Percentiles rank a stretch among this genome's conserved stretches.
Conservation (phyloP, 257 asterid species). For the Solanum tarapatanum region DNA sequence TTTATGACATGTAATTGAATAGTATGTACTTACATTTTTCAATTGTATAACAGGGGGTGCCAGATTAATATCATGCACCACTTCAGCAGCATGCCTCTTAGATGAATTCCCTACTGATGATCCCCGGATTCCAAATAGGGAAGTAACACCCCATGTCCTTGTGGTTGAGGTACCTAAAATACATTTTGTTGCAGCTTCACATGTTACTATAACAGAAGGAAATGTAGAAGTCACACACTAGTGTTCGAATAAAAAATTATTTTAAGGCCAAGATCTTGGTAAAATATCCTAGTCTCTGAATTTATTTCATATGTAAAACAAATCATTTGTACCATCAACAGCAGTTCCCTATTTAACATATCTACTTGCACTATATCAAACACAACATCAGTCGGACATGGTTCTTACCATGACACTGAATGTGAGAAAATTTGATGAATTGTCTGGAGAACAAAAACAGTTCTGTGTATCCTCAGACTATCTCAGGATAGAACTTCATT, state of each 20-base stretch:
- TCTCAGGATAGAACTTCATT: not conserved
- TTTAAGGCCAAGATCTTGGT: not conserved
- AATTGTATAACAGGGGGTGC: slow-evolving; percentile 1
- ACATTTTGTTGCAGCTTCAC: not conserved
- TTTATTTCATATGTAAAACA: not conserved
- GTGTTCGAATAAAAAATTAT: not conserved
- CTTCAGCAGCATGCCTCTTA: not conserved
- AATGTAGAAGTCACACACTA: not conserved
- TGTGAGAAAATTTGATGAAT: not conserved
- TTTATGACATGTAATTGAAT: not conserved
- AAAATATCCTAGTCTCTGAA: not conserved
- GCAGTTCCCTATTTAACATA: not conserved
- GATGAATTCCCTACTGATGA: not conserved
- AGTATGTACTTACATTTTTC: not conserved
- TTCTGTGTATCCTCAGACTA: not conserved
- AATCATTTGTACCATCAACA: not conserved
- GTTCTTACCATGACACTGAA: not conserved
- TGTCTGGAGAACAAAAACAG: not conserved
- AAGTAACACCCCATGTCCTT: slow-evolving; percentile 10
- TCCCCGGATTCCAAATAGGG: not conserved
- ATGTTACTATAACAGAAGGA: not conserved
- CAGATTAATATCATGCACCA: not conserved
- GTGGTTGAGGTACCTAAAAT: not conserved
- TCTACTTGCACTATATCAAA: not conserved
- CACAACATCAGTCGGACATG: not conserved